Conservation (phyloP, 805 yeast species). For the Metahyphopichia silvanorum region DNA sequence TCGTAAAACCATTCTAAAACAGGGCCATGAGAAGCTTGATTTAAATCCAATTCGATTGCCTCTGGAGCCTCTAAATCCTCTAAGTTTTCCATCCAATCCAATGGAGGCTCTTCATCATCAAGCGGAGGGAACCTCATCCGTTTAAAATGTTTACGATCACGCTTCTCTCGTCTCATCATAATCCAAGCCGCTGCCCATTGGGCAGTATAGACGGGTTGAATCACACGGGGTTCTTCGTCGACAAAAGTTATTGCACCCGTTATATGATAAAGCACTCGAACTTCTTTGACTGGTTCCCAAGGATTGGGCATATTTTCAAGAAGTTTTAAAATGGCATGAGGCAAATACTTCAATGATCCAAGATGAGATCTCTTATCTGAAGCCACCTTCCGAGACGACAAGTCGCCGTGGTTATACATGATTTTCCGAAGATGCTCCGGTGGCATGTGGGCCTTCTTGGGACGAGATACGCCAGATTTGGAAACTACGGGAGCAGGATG, state of each 20-base stretch:
- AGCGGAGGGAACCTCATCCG: slow-evolving; percentile 94
- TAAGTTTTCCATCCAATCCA: slow-evolving; percentile 77
- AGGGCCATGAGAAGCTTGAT: slow-evolving; percentile 56
- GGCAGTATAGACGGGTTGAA: slow-evolving; percentile 86
- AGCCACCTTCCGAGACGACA: slow-evolving; percentile 73
- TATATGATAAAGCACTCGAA: slow-evolving; percentile 81
- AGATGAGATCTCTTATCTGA: slow-evolving; percentile 83
- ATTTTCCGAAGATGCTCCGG: slow-evolving; percentile 89
- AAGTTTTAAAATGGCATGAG: slow-evolving; percentile 87
- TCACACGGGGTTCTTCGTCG: slow-evolving; percentile 86
- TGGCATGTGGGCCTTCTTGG: slow-evolving; percentile 79
- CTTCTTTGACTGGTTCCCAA: slow-evolving; percentile 88
- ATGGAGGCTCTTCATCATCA: slow-evolving; percentile 96
- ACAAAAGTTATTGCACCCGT: slow-evolving; percentile 96
- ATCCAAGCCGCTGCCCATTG: slow-evolving; percentile 96
- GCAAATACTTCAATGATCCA: slow-evolving; percentile 91
- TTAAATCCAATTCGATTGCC: slow-evolving; percentile 66
- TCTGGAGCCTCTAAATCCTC: slow-evolving; percentile 70
- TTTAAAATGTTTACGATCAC: slow-evolving; percentile 85
- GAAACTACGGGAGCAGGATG: slow-evolving; percentile 20
- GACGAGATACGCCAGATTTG: slow-evolving; percentile 45
- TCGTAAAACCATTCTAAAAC: slow-evolving; percentile 81
- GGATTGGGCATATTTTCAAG: slow-evolving; percentile 98
- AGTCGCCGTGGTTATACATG: slow-evolving; percentile 78
- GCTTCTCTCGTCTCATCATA: slow-evolving; percentile 90